These are phyloP conservation scores for Brettanomyces custersianus DNA, from an alignment of 805 yeast species.

Conservation along the genomic window DNA sequence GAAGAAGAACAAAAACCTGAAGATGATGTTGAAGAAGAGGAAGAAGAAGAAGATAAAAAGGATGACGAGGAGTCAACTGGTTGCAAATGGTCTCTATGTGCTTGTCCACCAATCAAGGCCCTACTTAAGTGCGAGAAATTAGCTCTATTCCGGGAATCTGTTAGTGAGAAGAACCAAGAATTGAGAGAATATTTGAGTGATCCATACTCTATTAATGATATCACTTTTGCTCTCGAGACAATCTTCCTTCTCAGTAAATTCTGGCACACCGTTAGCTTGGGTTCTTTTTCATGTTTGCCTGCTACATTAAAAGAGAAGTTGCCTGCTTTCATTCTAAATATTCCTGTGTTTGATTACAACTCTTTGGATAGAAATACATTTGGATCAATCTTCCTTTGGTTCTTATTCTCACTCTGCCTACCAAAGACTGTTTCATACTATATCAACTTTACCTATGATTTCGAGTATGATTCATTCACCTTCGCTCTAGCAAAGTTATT, in stretches of 20 bases:
- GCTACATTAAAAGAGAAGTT: slow-evolving; percentile 13
- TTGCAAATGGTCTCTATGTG: neutral
- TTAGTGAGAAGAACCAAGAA: slow-evolving; percentile 19
- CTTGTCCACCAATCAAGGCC: neutral
- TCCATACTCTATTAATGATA: slow-evolving; percentile 23
- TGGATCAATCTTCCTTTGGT: slow-evolving; percentile 33
- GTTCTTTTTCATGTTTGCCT: slow-evolving; percentile 16
- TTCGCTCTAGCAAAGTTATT: slow-evolving; percentile 38
- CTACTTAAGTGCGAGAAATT: slow-evolving; percentile 7
- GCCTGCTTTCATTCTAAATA: slow-evolving; percentile 12
- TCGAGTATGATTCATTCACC: slow-evolving; percentile 44
- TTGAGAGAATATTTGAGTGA: slow-evolving; percentile 24
- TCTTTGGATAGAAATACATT: slow-evolving; percentile 24
- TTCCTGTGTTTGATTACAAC: slow-evolving; percentile 29
- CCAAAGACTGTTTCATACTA: slow-evolving; percentile 41
- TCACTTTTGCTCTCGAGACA: slow-evolving; percentile 18
- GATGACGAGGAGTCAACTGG: neutral
- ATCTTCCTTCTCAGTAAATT: slow-evolving; percentile 11
- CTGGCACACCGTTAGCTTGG: slow-evolving; percentile 11
- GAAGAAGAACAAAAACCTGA: slow-evolving; percentile 5
- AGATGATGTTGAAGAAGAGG: slow-evolving; percentile 8
- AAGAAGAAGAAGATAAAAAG: slow-evolving; percentile 49
- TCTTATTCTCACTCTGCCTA: slow-evolving; percentile 27
- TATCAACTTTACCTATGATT: slow-evolving; percentile 45
- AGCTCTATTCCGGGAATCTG: slow-evolving; percentile 12